phyloP scores from a whole-genome alignment of 768 basidiomycete genomes.

The Leccinellum luteum region DNA sequence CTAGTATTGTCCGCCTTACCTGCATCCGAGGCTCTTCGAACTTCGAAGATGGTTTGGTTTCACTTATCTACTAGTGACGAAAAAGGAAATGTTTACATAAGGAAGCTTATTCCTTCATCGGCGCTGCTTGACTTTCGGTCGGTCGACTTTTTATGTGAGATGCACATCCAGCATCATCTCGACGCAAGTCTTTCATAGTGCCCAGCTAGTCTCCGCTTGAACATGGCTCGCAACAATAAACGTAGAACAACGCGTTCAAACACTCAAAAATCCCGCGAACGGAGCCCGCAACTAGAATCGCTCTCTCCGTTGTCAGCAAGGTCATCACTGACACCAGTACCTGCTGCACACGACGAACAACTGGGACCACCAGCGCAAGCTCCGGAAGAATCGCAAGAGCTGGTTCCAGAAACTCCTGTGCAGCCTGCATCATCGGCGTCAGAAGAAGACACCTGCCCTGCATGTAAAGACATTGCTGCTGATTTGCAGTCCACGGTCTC shows the following conservation, averaged over 20 bases:
- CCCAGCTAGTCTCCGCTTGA: constrained; percentile 6
- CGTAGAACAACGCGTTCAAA: constrained; percentile 43
- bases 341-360: constrained; percentile 20
- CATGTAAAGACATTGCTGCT: constrained; percentile 41
- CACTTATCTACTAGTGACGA: too few relatives aligned
- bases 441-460: constrained; percentile 45
- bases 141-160: constrained; percentile 13
- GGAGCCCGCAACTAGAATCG: constrained; percentile 30
- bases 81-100: constrained; percentile 29
- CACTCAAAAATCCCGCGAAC: constrained; percentile 35
- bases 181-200: constrained; percentile 6
- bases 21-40: neutral
- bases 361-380: constrained; percentile 12
- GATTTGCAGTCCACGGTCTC: constrained; percentile 38
- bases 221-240: constrained; percentile 42
- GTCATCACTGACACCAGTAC: constrained; percentile 30
- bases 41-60: neutral
- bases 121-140: constrained; percentile 5
- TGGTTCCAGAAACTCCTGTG: constrained; percentile 9
- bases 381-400: constrained; percentile 14
- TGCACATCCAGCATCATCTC: constrained; percentile 8
- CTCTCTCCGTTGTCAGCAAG: constrained; percentile 30
- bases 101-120: neutral
- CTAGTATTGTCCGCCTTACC: neutral
- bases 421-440: constrained; percentile 10